A percentile compares a stretch with the other conserved stretches of the same genome.
These are phyloP conservation scores for Plasmodium knowlesi DNA, from an alignment of 169 alveolate genomes.

Conservation along the genomic window DNA sequence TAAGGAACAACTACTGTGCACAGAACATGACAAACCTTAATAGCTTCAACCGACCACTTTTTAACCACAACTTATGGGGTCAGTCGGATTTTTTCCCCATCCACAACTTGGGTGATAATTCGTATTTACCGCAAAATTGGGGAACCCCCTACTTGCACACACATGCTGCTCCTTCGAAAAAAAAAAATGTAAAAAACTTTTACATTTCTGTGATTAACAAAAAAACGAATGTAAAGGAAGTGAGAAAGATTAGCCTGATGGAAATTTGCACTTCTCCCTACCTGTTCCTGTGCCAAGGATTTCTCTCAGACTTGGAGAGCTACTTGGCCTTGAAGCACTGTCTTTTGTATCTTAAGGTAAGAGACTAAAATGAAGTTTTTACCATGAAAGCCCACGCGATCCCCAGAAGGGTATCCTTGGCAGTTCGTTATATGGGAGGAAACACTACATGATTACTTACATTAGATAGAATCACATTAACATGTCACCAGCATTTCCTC, in stretches of 20 bases:
- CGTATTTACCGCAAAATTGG: neutral
- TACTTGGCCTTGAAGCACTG: constrained; percentile 59
- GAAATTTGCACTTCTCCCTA: constrained; percentile 20
- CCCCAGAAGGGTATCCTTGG: neutral
- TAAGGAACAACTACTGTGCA: neutral
- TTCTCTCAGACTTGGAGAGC: constrained; percentile 47
- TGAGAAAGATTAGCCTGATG: constrained; percentile 54
- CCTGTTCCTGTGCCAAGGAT: constrained; percentile 38
- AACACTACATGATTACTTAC: neutral
- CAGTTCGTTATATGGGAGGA: neutral
- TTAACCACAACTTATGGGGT: neutral
- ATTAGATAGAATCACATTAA: too few relatives aligned
- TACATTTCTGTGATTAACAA: constrained; percentile 30
- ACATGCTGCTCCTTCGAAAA: neutral
- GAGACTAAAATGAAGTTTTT: neutral
- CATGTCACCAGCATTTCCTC: neutral
- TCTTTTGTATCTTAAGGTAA: constrained; percentile 62
- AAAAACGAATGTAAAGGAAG: constrained; percentile 49
- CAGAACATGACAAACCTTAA: neutral
- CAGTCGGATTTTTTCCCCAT: neutral
- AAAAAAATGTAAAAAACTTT: constrained; percentile 23
- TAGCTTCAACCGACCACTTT: neutral
- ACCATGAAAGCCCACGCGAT: neutral
- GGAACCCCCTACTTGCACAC: neutral
- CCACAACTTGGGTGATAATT: neutral